These are phyloP conservation scores for Metschnikowia dekortorum DNA, from an alignment of 805 yeast species.

Conservation along the genomic window DNA sequence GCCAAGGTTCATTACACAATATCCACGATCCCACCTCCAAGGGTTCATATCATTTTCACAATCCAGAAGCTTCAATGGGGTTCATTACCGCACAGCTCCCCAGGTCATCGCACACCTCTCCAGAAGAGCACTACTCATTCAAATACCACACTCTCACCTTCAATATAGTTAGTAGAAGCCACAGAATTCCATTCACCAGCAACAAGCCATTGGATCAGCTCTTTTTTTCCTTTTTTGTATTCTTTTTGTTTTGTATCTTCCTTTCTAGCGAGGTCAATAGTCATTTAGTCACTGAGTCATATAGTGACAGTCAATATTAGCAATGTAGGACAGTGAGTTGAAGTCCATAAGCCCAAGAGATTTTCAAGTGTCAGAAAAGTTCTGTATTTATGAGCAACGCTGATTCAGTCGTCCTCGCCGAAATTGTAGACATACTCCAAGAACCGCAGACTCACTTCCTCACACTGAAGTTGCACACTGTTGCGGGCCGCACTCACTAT, in stretches of 20 bases:
- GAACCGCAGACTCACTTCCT: not conserved
- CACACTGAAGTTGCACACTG: not conserved
- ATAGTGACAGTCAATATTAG: not conserved
- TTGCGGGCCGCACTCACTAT: not conserved
- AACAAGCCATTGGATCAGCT: not conserved
- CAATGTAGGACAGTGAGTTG: not conserved
- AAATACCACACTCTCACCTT: not conserved
- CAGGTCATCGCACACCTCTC: not conserved
- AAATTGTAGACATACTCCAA: not conserved
- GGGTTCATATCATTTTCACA: not conserved
- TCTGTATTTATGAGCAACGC: not conserved
- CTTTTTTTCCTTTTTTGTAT: not conserved
- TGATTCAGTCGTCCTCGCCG: too few relatives aligned
- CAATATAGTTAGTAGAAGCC: not conserved
- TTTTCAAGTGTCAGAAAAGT: not conserved
- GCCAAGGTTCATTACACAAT: conserved; percentile 1
- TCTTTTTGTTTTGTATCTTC: not conserved
- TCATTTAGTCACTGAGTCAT: too few relatives aligned
- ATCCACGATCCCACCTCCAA: not conserved
- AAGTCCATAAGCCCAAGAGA: too few relatives aligned
- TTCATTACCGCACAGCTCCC: not conserved
- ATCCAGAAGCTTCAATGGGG: not conserved
- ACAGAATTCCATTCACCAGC: not conserved
- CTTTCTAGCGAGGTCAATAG: not conserved
- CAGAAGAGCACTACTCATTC: not conserved